Conservation (phyloP, 169 alveolate genomes). For the Perkinsus marinus region DNA sequence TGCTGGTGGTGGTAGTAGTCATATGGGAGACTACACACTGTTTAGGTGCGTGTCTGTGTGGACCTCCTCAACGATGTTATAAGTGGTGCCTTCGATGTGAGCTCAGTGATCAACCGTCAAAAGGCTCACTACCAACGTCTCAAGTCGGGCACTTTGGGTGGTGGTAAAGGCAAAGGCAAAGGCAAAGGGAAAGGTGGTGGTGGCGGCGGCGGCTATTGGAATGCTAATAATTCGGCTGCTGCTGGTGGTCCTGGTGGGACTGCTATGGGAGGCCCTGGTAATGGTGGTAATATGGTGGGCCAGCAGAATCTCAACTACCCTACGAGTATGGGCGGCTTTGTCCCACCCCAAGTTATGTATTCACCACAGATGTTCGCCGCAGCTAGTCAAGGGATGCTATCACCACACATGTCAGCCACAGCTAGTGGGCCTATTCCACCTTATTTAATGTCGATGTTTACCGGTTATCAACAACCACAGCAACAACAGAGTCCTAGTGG, state of each 20-base stretch:
- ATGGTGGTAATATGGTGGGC: neutral
- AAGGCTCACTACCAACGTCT: neutral
- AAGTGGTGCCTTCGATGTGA: neutral
- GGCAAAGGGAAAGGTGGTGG: constrained; percentile 5
- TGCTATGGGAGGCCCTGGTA: neutral
- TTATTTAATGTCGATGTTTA: neutral
- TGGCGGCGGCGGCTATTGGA: constrained; percentile 11
- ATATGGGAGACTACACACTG: neutral
- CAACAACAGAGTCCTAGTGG: neutral
- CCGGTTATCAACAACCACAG: neutral
- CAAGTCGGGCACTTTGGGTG: neutral
- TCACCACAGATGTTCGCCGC: neutral
- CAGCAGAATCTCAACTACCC: neutral
- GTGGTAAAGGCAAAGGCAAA: constrained; percentile 25
- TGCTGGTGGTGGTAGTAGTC: too few relatives aligned
- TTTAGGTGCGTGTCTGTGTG: neutral
- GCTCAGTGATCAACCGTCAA: neutral
- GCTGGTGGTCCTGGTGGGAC: neutral
- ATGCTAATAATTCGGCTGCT: neutral
- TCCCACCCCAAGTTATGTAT: neutral
- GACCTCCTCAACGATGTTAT: neutral
- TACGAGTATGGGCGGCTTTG: neutral
- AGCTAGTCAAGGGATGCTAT: neutral
- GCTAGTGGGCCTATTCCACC: neutral
- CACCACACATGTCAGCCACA: neutral